Evolutionary conservation across 2,329 filamentous ascomycete species (phyloP).

Genomic region (Fusarium liriodendri): DNA sequence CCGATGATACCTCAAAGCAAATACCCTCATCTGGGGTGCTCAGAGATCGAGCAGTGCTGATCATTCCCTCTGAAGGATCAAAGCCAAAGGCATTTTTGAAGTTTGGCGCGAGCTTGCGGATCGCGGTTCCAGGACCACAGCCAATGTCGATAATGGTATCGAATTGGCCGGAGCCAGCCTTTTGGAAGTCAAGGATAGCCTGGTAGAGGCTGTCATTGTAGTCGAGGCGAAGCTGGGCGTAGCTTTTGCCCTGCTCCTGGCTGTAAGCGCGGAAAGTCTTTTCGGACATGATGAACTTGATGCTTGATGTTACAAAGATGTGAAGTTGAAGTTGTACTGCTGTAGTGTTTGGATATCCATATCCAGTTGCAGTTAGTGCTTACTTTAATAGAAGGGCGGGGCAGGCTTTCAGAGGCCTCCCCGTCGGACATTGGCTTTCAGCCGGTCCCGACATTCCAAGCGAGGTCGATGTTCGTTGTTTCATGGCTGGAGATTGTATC

Average conservation of each 20-base stretch:
- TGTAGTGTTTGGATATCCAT: too few species aligned
- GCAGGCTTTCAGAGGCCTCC: background rate
- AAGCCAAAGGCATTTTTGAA: conserved; percentile 61
- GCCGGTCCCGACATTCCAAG: background rate
- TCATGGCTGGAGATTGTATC: background rate
- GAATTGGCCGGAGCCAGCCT: conserved; percentile 56
- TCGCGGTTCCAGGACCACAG: conserved; percentile 65
- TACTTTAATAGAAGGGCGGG: background rate
- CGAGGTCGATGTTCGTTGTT: background rate
- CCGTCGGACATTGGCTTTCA: background rate
- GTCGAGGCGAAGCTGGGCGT: conserved; percentile 54
- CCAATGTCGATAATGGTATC: conserved; percentile 64
- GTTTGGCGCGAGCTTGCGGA: conserved; percentile 55
- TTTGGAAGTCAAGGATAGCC: conserved; percentile 59
- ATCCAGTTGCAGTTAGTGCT: background rate
- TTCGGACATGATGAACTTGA: background rate
- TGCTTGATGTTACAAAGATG: background rate
- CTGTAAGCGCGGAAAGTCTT: conserved; percentile 59
- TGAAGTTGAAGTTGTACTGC: background rate
- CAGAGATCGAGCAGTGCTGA: conserved; percentile 55
- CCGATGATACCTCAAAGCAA: conserved; percentile 53
- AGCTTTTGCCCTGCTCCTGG: conserved; percentile 54
- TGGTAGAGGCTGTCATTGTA: conserved; percentile 60
- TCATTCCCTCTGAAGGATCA: conserved; percentile 66
- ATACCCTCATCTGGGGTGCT: conserved; percentile 50